Percentiles rank a stretch among this genome's conserved stretches.
phyloP scores from a whole-genome alignment of 2,329 filamentous ascomycete species.

The Fusarium sp. region DNA sequence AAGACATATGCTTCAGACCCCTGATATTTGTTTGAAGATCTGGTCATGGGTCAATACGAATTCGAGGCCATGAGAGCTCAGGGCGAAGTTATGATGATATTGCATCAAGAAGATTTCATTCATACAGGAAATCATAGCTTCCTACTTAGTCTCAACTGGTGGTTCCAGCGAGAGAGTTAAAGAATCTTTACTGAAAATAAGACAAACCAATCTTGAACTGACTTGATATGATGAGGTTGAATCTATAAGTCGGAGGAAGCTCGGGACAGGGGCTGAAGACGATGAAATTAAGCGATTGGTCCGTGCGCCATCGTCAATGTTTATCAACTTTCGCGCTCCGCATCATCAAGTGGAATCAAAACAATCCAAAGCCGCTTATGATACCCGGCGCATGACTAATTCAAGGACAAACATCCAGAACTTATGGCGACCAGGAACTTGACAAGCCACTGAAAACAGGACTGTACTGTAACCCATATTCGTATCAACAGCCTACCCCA shows the following conservation, averaged over 20 bases:
- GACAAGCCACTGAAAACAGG: neutral
- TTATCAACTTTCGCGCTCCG: conserved; percentile 13
- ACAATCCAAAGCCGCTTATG: neutral
- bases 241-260: conserved; percentile 4
- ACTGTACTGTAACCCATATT: neutral
- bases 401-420: neutral
- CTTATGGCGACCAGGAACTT: too few species aligned
- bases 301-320: conserved; percentile 22
- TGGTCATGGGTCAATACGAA: neutral
- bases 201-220: neutral
- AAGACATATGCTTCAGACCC: neutral
- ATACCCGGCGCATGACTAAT: neutral
- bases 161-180: neutral
- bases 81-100: neutral
- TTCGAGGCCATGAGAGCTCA: neutral
- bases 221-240: neutral
- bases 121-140: neutral
- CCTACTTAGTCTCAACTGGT: neutral
- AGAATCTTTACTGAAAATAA: neutral
- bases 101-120: neutral
- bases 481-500: neutral
- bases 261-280: neutral
- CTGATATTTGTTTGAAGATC: neutral
- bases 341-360: conserved; percentile 9
- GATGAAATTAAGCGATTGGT: conserved; percentile 5